Conservation (phyloP, 1,139 yeast species). For the Pichia sp. region DNA sequence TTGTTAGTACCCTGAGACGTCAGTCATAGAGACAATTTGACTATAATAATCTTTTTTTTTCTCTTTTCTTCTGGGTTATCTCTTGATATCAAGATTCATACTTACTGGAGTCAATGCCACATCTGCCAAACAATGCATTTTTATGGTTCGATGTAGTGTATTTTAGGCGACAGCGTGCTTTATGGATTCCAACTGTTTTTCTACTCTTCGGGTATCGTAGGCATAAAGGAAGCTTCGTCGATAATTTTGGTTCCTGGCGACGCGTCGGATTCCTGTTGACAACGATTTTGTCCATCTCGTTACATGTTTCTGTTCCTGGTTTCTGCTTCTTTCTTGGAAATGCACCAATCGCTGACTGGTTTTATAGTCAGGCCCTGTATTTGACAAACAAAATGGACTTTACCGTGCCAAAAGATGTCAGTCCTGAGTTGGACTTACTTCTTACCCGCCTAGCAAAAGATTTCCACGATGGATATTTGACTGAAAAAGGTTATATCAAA, state of each 20-base stretch:
- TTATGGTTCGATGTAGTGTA: neutral
- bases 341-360: neutral
- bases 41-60: neutral
- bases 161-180: neutral
- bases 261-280: neutral
- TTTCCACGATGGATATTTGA: conserved; percentile 59
- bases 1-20: neutral
- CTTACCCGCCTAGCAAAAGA: conserved; percentile 46
- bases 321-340: neutral
- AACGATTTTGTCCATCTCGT: neutral
- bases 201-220: too few relatives aligned
- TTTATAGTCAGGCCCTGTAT: neutral
- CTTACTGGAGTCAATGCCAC: conserved; percentile 72
- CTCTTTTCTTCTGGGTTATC: neutral
- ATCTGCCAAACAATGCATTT: conserved; percentile 60
- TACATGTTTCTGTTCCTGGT: neutral
- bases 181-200: too few relatives aligned
- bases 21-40: too few relatives aligned
- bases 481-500: conserved; percentile 62
- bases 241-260: neutral
- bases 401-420: conserved; percentile 39
- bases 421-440: conserved; percentile 34
- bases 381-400: conserved; percentile 32
- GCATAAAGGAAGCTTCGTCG: neutral
- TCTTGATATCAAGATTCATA: conserved; percentile 12